Conservation (phyloP, 2,329 filamentous ascomycete genomes). For the Trichothecium sympodiale region DNA sequence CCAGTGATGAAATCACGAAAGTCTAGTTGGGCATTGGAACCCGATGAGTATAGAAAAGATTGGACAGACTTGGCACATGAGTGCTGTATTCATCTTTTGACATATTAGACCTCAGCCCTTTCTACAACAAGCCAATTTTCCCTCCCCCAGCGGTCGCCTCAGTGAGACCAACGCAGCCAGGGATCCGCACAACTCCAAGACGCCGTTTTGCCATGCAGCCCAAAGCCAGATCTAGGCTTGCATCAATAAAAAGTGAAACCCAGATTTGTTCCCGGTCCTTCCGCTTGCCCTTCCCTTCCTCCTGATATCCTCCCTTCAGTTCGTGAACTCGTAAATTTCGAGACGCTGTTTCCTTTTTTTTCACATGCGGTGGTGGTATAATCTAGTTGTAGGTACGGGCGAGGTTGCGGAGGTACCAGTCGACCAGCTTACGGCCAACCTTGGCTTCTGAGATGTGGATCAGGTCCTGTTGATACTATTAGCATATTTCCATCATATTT, state of each 20-base stretch:
- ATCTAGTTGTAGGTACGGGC: conserved; percentile 75
- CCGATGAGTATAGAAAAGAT: too few relatives aligned
- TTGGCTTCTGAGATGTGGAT: conserved; percentile 99
- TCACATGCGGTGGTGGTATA: conserved; percentile 7
- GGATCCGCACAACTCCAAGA: too few relatives aligned
- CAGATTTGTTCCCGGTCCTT: too few relatives aligned
- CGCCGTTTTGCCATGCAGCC: too few relatives aligned
- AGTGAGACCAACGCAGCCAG: not conserved
- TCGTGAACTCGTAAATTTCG: too few relatives aligned
- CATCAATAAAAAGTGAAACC: too few relatives aligned
- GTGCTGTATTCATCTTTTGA: not conserved
- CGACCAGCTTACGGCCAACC: conserved; percentile 91
- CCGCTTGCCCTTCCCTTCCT: not conserved
- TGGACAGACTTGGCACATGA: too few relatives aligned
- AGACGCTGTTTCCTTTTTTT: too few relatives aligned
- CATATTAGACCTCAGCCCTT: not conserved
- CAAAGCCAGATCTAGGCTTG: too few relatives aligned
- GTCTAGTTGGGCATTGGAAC: too few relatives aligned
- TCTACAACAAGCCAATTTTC: not conserved
- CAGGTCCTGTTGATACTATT: conserved; percentile 52
- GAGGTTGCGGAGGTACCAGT: conserved; percentile 98
- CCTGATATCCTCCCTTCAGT: conserved; percentile 1
- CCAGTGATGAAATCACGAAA: too few relatives aligned
- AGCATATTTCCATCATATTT: conserved; percentile 8
- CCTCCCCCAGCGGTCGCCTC: not conserved